Conservation (phyloP, 2,329 filamentous ascomycete genomes). For the Ophiosphaerella narmari region DNA sequence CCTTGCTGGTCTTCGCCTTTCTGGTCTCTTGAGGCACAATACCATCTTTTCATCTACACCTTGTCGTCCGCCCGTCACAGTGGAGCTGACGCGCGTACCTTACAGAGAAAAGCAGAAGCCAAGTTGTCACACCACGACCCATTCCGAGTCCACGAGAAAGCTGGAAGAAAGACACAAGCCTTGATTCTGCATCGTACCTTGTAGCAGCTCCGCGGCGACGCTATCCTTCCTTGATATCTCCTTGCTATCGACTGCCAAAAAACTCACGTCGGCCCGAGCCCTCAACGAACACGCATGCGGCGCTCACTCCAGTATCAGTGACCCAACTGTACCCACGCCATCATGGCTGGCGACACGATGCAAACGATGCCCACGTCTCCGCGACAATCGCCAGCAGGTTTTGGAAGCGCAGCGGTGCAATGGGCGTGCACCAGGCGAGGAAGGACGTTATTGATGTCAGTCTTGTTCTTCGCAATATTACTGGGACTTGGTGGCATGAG, state of each 20-base stretch:
- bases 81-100: slow-evolving; percentile 4
- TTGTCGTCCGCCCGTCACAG: neutral
- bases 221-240: neutral
- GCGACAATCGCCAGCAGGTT: slow-evolving; percentile 22
- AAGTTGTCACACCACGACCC: neutral
- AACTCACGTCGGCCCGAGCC: neutral
- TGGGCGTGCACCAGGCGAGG: slow-evolving; percentile 39
- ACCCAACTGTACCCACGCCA: neutral
- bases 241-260: neutral
- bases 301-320: neutral
- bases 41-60: too few species aligned
- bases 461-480: slow-evolving; percentile 23
- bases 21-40: too few species aligned
- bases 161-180: too few species aligned
- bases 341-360: slow-evolving; percentile 31
- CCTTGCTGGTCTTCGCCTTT: neutral
- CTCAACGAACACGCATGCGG: neutral
- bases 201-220: neutral
- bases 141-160: too few species aligned
- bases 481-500: slow-evolving; percentile 25
- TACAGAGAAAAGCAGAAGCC: neutral
- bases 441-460: slow-evolving; percentile 26
- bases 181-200: neutral
- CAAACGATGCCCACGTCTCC: slow-evolving; percentile 33
- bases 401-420: slow-evolving; percentile 34